These are phyloP conservation scores for Dendrobium nobile DNA, from an alignment of 106 monocot species.

Conservation along the genomic window DNA sequence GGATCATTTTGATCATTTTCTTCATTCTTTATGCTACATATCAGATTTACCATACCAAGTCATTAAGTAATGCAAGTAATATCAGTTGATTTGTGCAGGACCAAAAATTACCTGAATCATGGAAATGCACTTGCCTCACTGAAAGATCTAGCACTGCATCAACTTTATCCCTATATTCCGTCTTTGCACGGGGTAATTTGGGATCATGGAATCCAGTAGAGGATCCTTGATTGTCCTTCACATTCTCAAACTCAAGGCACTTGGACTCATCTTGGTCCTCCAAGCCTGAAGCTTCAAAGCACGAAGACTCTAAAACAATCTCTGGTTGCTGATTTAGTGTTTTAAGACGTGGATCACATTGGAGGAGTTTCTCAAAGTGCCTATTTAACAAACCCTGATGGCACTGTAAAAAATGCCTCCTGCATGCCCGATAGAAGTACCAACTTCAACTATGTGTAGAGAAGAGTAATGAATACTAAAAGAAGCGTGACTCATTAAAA, in stretches of 20 bases:
- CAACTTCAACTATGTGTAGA: neutral
- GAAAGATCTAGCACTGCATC: constrained; percentile 23
- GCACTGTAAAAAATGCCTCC: constrained; percentile 79
- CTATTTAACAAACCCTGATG: constrained; percentile 63
- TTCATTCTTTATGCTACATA: neutral
- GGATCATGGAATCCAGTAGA: constrained; percentile 22
- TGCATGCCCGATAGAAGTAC: constrained; percentile 26
- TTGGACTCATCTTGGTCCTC: constrained; percentile 43
- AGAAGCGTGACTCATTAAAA: neutral
- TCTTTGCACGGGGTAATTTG: constrained; percentile 18
- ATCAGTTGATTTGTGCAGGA: constrained; percentile 1
- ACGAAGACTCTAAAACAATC: constrained; percentile 43
- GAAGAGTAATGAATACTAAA: neutral
- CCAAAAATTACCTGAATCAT: constrained; percentile 49
- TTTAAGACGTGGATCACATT: constrained; percentile 59
- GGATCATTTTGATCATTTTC: too few relatives aligned
- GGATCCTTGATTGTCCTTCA: constrained; percentile 26
- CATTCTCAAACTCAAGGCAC: constrained; percentile 18
- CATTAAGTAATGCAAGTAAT: neutral
- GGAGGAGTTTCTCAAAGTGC: constrained; percentile 82
- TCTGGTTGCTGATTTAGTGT: constrained; percentile 54
- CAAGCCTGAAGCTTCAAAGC: constrained; percentile 27
- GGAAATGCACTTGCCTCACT: constrained; percentile 25
- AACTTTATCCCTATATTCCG: constrained; percentile 26
- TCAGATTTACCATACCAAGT: neutral